These are phyloP conservation scores for Aureobasidium sp. DNA, from an alignment of 2,329 filamentous ascomycete genomes.

Conservation along the genomic window DNA sequence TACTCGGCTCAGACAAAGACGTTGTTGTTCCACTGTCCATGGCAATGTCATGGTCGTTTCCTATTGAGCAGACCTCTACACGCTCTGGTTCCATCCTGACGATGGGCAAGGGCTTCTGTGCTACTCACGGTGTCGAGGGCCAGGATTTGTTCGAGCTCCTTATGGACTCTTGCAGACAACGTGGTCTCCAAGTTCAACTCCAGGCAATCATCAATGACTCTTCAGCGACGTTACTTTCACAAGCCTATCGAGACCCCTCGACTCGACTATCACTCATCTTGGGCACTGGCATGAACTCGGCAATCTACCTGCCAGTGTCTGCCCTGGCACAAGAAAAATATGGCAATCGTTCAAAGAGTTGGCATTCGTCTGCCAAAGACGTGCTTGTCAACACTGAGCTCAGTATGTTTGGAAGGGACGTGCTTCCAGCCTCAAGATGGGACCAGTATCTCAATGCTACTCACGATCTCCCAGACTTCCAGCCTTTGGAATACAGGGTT, in stretches of 20 bases:
- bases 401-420: conserved; percentile 57
- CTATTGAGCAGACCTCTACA: conserved; percentile 56
- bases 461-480: conserved; percentile 54
- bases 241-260: conserved; percentile 53
- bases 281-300: conserved; percentile 58
- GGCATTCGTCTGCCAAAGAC: conserved; percentile 50
- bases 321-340: conserved; percentile 51
- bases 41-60: conserved; percentile 61
- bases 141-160: conserved; percentile 54
- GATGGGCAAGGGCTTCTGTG: conserved; percentile 61
- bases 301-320: conserved; percentile 52
- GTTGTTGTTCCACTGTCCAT: conserved; percentile 40
- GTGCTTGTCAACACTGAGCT: conserved; percentile 60
- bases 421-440: conserved; percentile 54
- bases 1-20: conserved; percentile 39
- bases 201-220: conserved; percentile 59
- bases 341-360: conserved; percentile 46
- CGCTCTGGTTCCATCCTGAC: conserved; percentile 49
- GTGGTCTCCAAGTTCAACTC: conserved; percentile 50
- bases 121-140: conserved; percentile 51
- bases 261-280: conserved; percentile 58
- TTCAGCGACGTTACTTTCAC: conserved; percentile 53
- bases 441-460: conserved; percentile 52
- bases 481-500: conserved; percentile 58
- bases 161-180: conserved; percentile 48